These are phyloP conservation scores for Vigna mungo DNA, from an alignment of 306 rosid genomes.

Conservation along the genomic window DNA sequence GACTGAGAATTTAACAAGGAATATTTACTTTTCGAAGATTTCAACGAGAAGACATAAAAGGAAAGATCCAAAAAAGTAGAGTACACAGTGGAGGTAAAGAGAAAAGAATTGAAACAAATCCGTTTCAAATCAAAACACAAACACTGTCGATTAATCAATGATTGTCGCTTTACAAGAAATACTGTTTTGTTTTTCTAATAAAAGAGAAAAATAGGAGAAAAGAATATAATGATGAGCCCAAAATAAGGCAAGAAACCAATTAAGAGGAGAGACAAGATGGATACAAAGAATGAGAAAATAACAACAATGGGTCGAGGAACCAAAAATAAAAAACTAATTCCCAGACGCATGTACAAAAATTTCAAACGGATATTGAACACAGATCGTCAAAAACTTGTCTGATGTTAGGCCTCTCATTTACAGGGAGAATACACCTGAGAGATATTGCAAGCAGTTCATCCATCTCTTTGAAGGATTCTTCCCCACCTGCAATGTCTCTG, in stretches of 20 bases:
- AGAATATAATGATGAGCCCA: slow-evolving; percentile 73
- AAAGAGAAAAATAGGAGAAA: slow-evolving; percentile 51
- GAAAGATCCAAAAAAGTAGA: not conserved
- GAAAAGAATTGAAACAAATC: slow-evolving; percentile 36
- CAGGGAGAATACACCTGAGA: slow-evolving; percentile 94
- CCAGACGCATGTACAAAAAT: slow-evolving; percentile 82
- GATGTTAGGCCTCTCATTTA: slow-evolving; percentile 99
- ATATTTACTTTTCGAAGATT: not conserved
- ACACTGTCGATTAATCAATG: slow-evolving; percentile 72
- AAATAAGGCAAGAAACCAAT: slow-evolving; percentile 73
- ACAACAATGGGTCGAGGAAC: slow-evolving; percentile 82
- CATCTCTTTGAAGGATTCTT: slow-evolving; percentile 83
- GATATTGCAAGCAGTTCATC: slow-evolving; percentile 82
- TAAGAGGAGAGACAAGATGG: slow-evolving; percentile 52
- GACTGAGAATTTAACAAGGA: not conserved
- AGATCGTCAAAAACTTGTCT: slow-evolving; percentile 93
- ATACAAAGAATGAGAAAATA: slow-evolving; percentile 53
- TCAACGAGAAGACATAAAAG: not conserved
- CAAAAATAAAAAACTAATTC: slow-evolving; percentile 69
- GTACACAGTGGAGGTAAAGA: slow-evolving; percentile 2
- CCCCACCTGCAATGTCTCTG: slow-evolving; percentile 89
- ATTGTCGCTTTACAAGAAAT: slow-evolving; percentile 86
- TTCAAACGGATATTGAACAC: slow-evolving; percentile 76
- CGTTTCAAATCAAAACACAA: slow-evolving; percentile 67
- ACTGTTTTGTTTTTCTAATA: slow-evolving; percentile 40